Evolutionary conservation across 176 grass and related monocot genomes (phyloP).

Genomic region (Pharus latifolius): DNA sequence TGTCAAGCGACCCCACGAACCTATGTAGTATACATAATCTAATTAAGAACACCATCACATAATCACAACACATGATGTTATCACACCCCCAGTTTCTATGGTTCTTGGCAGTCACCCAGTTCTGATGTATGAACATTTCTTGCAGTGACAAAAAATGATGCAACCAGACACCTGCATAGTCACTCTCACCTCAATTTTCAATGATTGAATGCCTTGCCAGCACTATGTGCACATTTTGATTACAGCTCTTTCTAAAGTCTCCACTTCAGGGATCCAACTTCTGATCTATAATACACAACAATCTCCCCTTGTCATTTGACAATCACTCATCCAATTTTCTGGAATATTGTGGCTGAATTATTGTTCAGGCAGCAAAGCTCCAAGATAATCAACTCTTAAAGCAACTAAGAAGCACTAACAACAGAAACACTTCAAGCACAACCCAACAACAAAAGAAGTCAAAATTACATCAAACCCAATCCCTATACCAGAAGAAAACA

Average conservation of each 20-base stretch:
- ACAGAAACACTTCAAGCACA: no score
- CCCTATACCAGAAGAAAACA: no score
- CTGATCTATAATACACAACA: background rate
- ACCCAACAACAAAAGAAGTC: no score
- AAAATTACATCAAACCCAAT: no score
- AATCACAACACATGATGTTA: background rate
- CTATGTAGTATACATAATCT: background rate
- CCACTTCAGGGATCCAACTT: background rate
- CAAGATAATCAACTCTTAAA: background rate
- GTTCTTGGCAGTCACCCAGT: background rate
- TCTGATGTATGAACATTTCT: background rate
- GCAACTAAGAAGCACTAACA: no score
- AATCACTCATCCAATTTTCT: background rate
- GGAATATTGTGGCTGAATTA: background rate
- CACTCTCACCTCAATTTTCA: no score
- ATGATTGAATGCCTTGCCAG: background rate
- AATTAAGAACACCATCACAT: background rate
- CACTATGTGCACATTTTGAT: background rate
- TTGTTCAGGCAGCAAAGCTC: background rate
- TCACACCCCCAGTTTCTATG: background rate
- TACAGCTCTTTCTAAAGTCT: background rate
- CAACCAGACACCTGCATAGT: background rate
- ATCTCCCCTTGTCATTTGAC: background rate
- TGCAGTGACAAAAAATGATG: background rate
- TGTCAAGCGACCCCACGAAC: no score